Evolutionary conservation across 371 early-diverging fungal species (phyloP).

Genomic region (Mucor racemosus): DNA sequence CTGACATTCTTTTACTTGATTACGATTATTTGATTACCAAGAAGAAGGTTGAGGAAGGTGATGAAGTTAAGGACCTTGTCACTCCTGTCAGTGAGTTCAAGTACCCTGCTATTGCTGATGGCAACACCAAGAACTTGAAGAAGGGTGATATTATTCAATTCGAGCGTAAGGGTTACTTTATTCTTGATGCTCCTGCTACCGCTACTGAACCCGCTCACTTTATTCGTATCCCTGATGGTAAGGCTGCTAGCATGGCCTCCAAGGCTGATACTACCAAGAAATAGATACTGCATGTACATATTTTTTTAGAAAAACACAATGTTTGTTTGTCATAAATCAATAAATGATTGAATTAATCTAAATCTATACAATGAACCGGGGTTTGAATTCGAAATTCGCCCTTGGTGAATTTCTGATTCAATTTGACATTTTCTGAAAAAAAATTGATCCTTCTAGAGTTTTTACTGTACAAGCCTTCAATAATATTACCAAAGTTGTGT

Average conservation of each 20-base stretch:
- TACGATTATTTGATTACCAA: slow-evolving; percentile 97
- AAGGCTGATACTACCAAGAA: slow-evolving; percentile 49
- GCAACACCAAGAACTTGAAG: slow-evolving; percentile 61
- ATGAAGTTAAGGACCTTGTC: slow-evolving; percentile 83
- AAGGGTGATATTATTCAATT: slow-evolving; percentile 96
- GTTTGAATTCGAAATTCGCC: no score
- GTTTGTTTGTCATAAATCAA: not conserved
- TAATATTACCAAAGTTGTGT: no score
- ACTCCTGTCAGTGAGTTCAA: slow-evolving; percentile 92
- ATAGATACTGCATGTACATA: not conserved
- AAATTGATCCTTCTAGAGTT: no score
- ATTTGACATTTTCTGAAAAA: no score
- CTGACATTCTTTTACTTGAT: slow-evolving; percentile 78
- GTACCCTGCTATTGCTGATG: slow-evolving; percentile 69
- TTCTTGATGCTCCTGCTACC: slow-evolving; percentile 76
- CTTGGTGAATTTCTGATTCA: no score
- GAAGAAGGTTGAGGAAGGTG: slow-evolving; percentile 96
- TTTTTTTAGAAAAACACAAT: not conserved
- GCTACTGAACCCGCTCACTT: slow-evolving; percentile 68
- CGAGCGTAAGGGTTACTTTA: slow-evolving; percentile 98
- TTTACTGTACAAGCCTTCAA: no score
- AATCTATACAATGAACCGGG: no score
- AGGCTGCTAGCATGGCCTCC: slow-evolving; percentile 76
- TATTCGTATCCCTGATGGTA: slow-evolving; percentile 94
- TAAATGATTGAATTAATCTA: not conserved